These are phyloP conservation scores for Physcomitrium patens DNA, from an alignment of 225 moss, liverwort and hornwort species.

Conservation along the genomic window DNA sequence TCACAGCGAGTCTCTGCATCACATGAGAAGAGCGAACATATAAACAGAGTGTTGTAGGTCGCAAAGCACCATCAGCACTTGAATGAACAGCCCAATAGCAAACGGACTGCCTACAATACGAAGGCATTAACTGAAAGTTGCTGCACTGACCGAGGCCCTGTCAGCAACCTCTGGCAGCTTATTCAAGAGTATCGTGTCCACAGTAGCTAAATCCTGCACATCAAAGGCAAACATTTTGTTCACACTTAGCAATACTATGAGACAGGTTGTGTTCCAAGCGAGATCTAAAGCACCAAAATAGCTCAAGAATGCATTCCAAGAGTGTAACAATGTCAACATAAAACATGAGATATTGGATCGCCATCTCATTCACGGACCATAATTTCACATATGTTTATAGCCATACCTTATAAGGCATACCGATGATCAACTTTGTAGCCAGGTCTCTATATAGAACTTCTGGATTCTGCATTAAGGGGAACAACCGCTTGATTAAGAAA, in stretches of 20 bases:
- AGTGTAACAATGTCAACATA: neutral
- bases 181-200: slow-evolving; percentile 80
- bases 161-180: slow-evolving; percentile 79
- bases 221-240: neutral
- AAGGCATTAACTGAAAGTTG: slow-evolving; percentile 21
- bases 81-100: slow-evolving; percentile 6
- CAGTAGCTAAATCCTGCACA: slow-evolving; percentile 87
- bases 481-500: slow-evolving; percentile 19
- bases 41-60: neutral
- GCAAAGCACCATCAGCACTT: slow-evolving; percentile 20
- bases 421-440: slow-evolving; percentile 89
- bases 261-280: neutral
- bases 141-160: slow-evolving; percentile 67
- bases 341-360: neutral
- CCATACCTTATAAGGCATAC: slow-evolving; percentile 94
- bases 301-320: neutral
- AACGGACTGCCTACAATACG: neutral
- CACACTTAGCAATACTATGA: no score
- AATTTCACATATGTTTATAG: slow-evolving; percentile 1
- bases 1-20: slow-evolving; percentile 84
- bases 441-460: slow-evolving; percentile 79
- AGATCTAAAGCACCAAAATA: neutral
- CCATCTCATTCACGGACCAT: neutral
- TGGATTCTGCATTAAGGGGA: slow-evolving; percentile 51
- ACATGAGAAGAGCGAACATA: slow-evolving; percentile 15